phyloP scores from a whole-genome alignment of 345 rosid genomes.

The Theobroma cacao region DNA sequence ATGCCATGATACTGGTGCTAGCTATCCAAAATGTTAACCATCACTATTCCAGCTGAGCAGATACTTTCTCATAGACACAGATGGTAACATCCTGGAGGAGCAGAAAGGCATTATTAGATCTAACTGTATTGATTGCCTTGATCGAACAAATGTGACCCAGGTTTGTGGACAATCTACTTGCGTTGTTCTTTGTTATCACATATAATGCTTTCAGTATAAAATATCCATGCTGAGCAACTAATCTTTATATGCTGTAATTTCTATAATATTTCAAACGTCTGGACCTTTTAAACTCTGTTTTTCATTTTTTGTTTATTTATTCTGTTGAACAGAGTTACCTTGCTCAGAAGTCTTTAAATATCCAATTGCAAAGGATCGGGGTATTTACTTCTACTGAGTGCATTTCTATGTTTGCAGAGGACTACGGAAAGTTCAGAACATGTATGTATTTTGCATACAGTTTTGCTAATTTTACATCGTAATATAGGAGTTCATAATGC shows the following conservation, averaged over 20 bases:
- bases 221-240: conserved; percentile 20
- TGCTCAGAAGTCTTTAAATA: conserved; percentile 66
- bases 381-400: conserved; percentile 51
- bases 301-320: conserved; percentile 18
- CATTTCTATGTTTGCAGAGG: conserved; percentile 61
- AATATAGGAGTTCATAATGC: conserved; percentile 5
- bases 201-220: background rate
- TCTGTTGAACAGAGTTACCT: conserved; percentile 59
- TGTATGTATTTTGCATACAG: conserved; percentile 39
- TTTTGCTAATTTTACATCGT: conserved; percentile 2
- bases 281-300: background rate
- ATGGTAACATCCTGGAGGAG: conserved; percentile 67
- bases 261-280: background rate
- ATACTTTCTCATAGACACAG: conserved; percentile 68
- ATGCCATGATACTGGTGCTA: conserved; percentile 26
- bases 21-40: conserved; percentile 41
- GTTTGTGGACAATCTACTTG: conserved; percentile 31
- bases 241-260: background rate
- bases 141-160: conserved; percentile 98
- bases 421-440: conserved; percentile 65
- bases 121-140: conserved; percentile 97
- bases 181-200: background rate
- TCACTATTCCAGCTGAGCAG: conserved; percentile 77
- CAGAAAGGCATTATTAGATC: conserved; percentile 90
- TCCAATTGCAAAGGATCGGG: conserved; percentile 71